A percentile compares a stretch with the other conserved stretches of the same genome.
These are phyloP conservation scores for Vanderwaltozyma yarrowii DNA, from an alignment of 805 yeast genomes.

Conservation along the genomic window DNA sequence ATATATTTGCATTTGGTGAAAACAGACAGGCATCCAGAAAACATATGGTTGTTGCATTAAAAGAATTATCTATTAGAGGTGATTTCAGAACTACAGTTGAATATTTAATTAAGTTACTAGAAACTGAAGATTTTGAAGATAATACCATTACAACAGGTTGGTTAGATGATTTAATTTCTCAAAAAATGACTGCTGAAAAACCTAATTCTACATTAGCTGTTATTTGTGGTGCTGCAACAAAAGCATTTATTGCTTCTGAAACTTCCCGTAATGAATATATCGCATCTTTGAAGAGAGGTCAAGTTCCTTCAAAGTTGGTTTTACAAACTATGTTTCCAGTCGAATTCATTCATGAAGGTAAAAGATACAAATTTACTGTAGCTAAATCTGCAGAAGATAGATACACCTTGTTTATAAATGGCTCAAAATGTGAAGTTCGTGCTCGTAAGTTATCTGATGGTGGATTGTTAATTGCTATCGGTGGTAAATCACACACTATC, in stretches of 20 bases:
- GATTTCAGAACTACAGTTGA: slow-evolving; percentile 98
- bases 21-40: slow-evolving; percentile 96
- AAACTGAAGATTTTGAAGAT: slow-evolving; percentile 92
- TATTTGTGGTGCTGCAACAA: slow-evolving; percentile 96
- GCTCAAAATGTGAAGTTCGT: slow-evolving; percentile 80
- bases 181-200: slow-evolving; percentile 91
- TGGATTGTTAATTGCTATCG: slow-evolving; percentile 77
- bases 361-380: slow-evolving; percentile 88
- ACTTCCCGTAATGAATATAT: slow-evolving; percentile 60
- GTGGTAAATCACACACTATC: slow-evolving; percentile 88
- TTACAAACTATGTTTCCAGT: slow-evolving; percentile 84
- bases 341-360: slow-evolving; percentile 92
- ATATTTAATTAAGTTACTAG: slow-evolving; percentile 86
- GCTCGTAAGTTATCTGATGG: slow-evolving; percentile 90
- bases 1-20: slow-evolving; percentile 97
- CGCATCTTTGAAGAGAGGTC: slow-evolving; percentile 84
- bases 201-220: slow-evolving; percentile 89
- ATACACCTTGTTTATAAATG: slow-evolving; percentile 86
- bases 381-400: slow-evolving; percentile 82
- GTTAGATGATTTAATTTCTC: slow-evolving; percentile 92
- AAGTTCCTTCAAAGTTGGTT: slow-evolving; percentile 74
- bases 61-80: slow-evolving; percentile 94
- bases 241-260: slow-evolving; percentile 74
- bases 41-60: slow-evolving; percentile 97
- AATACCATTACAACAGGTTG: slow-evolving; percentile 98